These are phyloP conservation scores for Coniella vitis DNA, from an alignment of 2,329 filamentous ascomycete species.

Conservation along the genomic window DNA sequence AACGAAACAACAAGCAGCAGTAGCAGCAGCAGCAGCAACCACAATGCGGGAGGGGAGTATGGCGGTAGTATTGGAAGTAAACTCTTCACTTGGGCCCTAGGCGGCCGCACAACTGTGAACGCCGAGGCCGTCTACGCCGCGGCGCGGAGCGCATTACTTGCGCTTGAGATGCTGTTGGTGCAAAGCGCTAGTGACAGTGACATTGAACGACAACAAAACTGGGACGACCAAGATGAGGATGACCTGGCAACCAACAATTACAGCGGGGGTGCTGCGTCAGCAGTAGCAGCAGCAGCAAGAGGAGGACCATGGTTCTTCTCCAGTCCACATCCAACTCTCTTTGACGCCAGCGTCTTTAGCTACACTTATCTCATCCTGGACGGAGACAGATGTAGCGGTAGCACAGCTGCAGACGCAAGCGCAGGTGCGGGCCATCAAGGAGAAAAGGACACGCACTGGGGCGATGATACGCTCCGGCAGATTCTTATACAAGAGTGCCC, in stretches of 20 bases:
- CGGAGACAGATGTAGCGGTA: too few relatives aligned
- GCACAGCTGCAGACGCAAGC: too few relatives aligned
- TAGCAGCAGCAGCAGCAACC: neutral
- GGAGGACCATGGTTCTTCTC: slow-evolving; percentile 42
- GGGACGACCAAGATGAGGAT: slow-evolving; percentile 20
- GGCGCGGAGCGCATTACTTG: slow-evolving; percentile 38
- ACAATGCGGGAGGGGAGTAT: too few relatives aligned
- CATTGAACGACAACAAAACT: slow-evolving; percentile 7
- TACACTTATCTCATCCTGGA: slow-evolving; percentile 78
- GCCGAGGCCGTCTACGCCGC: slow-evolving; percentile 33
- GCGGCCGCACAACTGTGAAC: slow-evolving; percentile 32
- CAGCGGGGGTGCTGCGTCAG: too few relatives aligned
- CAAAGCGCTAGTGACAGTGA: too few relatives aligned
- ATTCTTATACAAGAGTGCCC: slow-evolving; percentile 45
- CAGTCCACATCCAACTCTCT: slow-evolving; percentile 54
- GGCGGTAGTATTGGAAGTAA: slow-evolving; percentile 8
- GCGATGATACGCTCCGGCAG: slow-evolving; percentile 50
- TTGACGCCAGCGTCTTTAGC: slow-evolving; percentile 85
- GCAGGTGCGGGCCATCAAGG: too few relatives aligned
- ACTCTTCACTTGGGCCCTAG: slow-evolving; percentile 9
- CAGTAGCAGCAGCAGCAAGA: neutral
- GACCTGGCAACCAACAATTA: too few relatives aligned
- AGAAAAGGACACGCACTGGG: slow-evolving; percentile 19
- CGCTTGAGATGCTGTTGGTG: slow-evolving; percentile 36
- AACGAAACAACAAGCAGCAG: slow-evolving; percentile 24